Evolutionary conservation across 768 basidiomycete species (phyloP).

Genomic region (Lactifluus pinguis): DNA sequence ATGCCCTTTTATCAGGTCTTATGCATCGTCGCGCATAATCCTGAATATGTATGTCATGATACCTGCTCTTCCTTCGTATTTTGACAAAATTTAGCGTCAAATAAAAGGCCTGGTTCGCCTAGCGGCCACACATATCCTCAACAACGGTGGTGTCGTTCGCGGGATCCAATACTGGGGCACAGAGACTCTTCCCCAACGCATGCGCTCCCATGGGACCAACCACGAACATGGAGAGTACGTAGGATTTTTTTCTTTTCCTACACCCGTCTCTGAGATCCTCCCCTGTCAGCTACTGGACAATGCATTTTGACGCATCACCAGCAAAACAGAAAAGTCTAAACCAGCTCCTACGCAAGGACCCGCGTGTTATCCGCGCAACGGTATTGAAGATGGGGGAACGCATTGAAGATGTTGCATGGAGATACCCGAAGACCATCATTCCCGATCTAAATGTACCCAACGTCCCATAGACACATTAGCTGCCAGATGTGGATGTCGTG

Average conservation of each 20-base stretch:
- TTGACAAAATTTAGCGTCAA: slow-evolving; percentile 41
- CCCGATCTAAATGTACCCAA: slow-evolving; percentile 8
- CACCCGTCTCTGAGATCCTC: slow-evolving; percentile 3
- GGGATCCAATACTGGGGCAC: slow-evolving; percentile 69
- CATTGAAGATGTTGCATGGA: slow-evolving; percentile 54
- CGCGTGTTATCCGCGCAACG: slow-evolving; percentile 77
- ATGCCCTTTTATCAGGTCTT: slow-evolving; percentile 90
- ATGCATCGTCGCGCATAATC: slow-evolving; percentile 70
- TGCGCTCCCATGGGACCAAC: slow-evolving; percentile 51
- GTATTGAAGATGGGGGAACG: slow-evolving; percentile 69
- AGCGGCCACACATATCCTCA: slow-evolving; percentile 62
- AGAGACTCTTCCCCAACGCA: slow-evolving; percentile 60
- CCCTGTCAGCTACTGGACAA: slow-evolving; percentile 69
- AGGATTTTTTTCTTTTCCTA: neutral
- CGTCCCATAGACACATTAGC: neutral
- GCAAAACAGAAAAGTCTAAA: slow-evolving; percentile 55
- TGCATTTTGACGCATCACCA: slow-evolving; percentile 85
- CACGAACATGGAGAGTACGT: slow-evolving; percentile 72
- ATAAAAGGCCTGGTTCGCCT: slow-evolving; percentile 68
- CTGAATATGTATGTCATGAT: slow-evolving; percentile 51
- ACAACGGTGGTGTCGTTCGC: slow-evolving; percentile 76
- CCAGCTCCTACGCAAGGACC: slow-evolving; percentile 63
- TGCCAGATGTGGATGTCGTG: neutral
- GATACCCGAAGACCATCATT: slow-evolving; percentile 37
- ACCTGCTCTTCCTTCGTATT: neutral